These are phyloP conservation scores for Kwoniella sp. DNA, from an alignment of 768 basidiomycete genomes.

Conservation along the genomic window DNA sequence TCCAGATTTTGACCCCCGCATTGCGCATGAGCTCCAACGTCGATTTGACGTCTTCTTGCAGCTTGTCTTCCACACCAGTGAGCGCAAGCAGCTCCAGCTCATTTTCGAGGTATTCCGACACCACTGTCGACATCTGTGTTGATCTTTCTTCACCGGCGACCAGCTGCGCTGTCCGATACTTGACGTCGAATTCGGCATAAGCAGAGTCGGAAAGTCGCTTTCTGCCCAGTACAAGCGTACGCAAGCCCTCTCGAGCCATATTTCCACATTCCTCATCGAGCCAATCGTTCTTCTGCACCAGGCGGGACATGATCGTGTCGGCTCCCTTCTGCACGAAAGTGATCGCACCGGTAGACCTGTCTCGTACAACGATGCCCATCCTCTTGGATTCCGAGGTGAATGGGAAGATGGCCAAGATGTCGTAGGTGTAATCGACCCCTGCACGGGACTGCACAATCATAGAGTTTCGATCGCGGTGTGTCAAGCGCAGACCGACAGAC, in stretches of 20 bases:
- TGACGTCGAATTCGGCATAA: slow-evolving; percentile 68
- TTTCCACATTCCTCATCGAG: slow-evolving; percentile 97
- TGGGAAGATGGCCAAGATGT: slow-evolving; percentile 90
- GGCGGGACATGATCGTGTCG: slow-evolving; percentile 93
- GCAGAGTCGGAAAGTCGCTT: slow-evolving; percentile 67
- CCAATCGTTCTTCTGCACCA: slow-evolving; percentile 97
- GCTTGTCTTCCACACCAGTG: slow-evolving; percentile 98
- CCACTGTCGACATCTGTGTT: slow-evolving; percentile 71
- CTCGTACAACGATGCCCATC: slow-evolving; percentile 95
- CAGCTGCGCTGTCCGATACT: slow-evolving; percentile 73
- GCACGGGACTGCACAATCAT: slow-evolving; percentile 75
- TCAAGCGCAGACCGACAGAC: slow-evolving; percentile 84
- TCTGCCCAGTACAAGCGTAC: slow-evolving; percentile 87
- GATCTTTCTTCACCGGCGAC: slow-evolving; percentile 67
- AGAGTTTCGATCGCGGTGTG: slow-evolving; percentile 81
- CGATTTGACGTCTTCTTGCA: slow-evolving; percentile 93
- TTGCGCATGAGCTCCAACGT: slow-evolving; percentile 89
- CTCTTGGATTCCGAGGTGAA: slow-evolving; percentile 98
- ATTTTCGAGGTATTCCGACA: slow-evolving; percentile 71
- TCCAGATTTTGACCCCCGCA: slow-evolving; percentile 98
- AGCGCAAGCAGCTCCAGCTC: slow-evolving; percentile 88
- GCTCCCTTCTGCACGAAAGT: slow-evolving; percentile 94
- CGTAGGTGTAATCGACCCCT: slow-evolving; percentile 64
- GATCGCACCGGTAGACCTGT: slow-evolving; percentile 68
- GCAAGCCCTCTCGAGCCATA: slow-evolving; percentile 93